phyloP scores from a whole-genome alignment of 495 filamentous ascomycete species.

The Aspergillus sclerotiicarbonarius region DNA sequence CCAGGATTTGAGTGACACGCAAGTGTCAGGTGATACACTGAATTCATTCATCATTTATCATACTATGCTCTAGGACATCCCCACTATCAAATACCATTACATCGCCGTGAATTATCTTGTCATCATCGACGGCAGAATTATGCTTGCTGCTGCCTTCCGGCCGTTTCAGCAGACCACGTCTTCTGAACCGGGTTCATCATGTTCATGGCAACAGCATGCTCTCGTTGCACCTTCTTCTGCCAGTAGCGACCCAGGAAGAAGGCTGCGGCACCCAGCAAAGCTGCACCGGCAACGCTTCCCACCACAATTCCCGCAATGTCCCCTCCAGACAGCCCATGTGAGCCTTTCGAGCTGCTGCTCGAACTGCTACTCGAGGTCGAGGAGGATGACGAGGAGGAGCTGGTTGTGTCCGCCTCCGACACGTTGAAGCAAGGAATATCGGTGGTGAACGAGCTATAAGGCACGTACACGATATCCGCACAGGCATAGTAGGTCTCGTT shows the following conservation, averaged over 20 bases:
- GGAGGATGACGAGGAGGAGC: neutral
- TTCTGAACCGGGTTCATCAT: conserved; percentile 9
- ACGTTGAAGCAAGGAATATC: conserved; percentile 53
- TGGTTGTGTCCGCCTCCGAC: conserved; percentile 16
- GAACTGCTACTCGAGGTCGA: conserved; percentile 2
- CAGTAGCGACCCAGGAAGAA: neutral
- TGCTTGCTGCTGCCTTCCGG: neutral
- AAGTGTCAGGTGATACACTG: too few species aligned
- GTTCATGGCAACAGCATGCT: conserved; percentile 1
- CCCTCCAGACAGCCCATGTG: conserved; percentile 31
- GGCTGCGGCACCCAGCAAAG: neutral
- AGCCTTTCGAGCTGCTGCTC: neutral
- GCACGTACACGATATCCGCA: conserved; percentile 50
- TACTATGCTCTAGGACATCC: too few species aligned
- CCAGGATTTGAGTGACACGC: too few species aligned
- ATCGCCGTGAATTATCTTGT: too few species aligned
- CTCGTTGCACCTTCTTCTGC: neutral
- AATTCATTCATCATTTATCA: too few species aligned
- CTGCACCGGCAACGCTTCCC: conserved; percentile 15
- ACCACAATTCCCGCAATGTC: conserved; percentile 46
- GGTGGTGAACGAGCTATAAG: conserved; percentile 33
- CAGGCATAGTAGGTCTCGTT: conserved; percentile 53
- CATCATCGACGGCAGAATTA: too few species aligned
- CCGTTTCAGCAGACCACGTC: conserved; percentile 3
- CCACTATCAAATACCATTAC: too few species aligned